Conservation (phyloP, 768 basidiomycete genomes). For the Boletus subcaerulescens region DNA sequence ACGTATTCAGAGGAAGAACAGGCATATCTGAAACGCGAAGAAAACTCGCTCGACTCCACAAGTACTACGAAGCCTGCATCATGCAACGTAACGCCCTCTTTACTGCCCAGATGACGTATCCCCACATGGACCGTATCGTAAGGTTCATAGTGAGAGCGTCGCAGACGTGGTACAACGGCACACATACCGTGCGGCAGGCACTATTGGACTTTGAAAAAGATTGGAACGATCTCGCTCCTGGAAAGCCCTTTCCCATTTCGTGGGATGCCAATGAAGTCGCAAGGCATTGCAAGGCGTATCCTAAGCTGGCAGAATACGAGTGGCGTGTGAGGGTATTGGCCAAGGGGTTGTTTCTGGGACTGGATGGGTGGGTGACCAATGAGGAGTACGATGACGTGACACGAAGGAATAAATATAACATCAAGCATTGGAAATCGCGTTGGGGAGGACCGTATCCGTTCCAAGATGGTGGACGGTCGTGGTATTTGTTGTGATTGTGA, state of each 20-base stretch:
- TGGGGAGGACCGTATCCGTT: neutral
- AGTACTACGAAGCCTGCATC: neutral
- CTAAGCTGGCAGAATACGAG: neutral
- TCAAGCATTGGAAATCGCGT: neutral
- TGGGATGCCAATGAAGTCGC: too few species aligned
- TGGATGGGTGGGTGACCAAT: conserved; percentile 1
- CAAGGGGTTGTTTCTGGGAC: too few species aligned
- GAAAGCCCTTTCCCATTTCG: too few species aligned
- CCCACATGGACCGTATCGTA: neutral
- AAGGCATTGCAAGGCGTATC: neutral
- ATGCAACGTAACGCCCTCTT: neutral
- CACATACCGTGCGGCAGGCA: neutral
- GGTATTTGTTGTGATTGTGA: neutral
- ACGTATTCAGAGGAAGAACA: neutral
- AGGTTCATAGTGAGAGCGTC: neutral
- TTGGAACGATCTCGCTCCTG: too few species aligned
- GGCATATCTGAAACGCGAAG: too few species aligned
- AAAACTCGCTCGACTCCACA: too few species aligned
- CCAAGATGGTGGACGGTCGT: neutral
- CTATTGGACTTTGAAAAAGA: neutral
- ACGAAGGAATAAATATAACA: neutral
- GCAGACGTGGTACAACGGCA: conserved; percentile 4
- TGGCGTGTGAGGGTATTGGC: neutral
- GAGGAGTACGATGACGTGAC: neutral
- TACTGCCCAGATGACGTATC: neutral